Evolutionary conservation across 495 filamentous ascomycete genomes (phyloP).

Genomic region (Trichoderma orchidacearum): DNA sequence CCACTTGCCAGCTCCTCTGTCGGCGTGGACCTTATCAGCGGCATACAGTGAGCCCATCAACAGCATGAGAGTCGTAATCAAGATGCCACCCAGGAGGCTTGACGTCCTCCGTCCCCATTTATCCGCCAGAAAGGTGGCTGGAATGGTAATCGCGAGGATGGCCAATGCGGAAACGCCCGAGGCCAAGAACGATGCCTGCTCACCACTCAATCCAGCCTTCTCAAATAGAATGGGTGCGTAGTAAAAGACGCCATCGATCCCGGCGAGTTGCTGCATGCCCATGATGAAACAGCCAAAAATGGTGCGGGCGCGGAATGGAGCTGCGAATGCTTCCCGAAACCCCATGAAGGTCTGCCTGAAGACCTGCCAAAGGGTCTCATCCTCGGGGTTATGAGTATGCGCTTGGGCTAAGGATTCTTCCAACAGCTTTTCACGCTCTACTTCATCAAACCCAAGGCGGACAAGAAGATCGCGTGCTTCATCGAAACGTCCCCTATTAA

Average conservation of each 20-base stretch:
- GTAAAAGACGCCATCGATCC: conserved; percentile 40
- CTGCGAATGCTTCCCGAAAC: conserved; percentile 11
- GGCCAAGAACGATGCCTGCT: conserved; percentile 33
- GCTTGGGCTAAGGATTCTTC: conserved; percentile 7
- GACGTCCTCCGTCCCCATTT: conserved; percentile 46
- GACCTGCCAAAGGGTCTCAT: conserved; percentile 1
- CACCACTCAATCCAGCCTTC: conserved; percentile 31
- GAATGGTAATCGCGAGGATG: conserved; percentile 33
- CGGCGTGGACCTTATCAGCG: conserved; percentile 26
- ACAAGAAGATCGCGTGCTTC: conserved; percentile 11
- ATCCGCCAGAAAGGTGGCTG: conserved; percentile 42
- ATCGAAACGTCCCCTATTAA: conserved; percentile 12
- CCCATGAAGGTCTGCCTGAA: conserved; percentile 5
- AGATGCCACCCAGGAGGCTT: conserved; percentile 39
- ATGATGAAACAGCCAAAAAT: conserved; percentile 21
- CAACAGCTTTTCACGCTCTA: conserved; percentile 15
- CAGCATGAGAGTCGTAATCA: conserved; percentile 20
- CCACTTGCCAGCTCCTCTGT: conserved; percentile 35
- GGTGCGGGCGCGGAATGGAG: conserved; percentile 8
- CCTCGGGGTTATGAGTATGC: not conserved
- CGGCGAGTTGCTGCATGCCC: conserved; percentile 34
- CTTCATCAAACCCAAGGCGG: conserved; percentile 11
- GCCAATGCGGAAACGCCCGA: conserved; percentile 38
- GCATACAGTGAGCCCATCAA: conserved; percentile 33
- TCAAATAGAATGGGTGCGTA: conserved; percentile 38